These are phyloP conservation scores for Phragmites australis DNA, from an alignment of 176 grass and related monocot species.

Conservation along the genomic window DNA sequence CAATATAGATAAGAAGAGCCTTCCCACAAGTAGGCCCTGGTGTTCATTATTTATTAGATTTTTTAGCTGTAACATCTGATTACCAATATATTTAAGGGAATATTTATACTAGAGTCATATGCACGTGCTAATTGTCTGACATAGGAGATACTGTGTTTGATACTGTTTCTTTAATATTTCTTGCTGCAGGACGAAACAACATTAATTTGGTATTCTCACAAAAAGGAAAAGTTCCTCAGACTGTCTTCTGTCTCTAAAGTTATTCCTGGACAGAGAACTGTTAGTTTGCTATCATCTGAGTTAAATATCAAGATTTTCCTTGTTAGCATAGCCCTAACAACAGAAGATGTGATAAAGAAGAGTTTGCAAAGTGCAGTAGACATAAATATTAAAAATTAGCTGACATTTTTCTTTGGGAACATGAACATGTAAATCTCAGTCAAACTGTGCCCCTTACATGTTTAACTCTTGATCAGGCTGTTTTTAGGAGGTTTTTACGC, in stretches of 20 bases:
- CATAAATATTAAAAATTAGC: background rate
- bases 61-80: background rate
- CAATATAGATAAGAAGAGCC: background rate
- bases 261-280: conserved; percentile 90
- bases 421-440: conserved; percentile 4
- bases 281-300: conserved; percentile 45
- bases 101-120: background rate
- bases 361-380: background rate
- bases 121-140: background rate
- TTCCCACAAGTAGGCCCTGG: background rate
- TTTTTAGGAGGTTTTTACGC: conserved; percentile 80
- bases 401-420: conserved; percentile 16
- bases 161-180: conserved; percentile 9
- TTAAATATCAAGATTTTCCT: conserved; percentile 13
- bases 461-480: conserved; percentile 50
- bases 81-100: background rate
- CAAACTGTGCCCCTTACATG: background rate
- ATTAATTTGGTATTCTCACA: conserved; percentile 89
- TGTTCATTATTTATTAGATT: background rate
- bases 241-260: conserved; percentile 74
- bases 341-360: background rate
- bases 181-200: conserved; percentile 71
- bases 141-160: background rate
- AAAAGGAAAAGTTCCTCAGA: conserved; percentile 73
- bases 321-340: background rate